Percentiles rank a stretch among this genome's conserved stretches.
Evolutionary conservation across 2,329 filamentous ascomycete genomes (phyloP).

Genomic region (Pestalotiopsis sp.): DNA sequence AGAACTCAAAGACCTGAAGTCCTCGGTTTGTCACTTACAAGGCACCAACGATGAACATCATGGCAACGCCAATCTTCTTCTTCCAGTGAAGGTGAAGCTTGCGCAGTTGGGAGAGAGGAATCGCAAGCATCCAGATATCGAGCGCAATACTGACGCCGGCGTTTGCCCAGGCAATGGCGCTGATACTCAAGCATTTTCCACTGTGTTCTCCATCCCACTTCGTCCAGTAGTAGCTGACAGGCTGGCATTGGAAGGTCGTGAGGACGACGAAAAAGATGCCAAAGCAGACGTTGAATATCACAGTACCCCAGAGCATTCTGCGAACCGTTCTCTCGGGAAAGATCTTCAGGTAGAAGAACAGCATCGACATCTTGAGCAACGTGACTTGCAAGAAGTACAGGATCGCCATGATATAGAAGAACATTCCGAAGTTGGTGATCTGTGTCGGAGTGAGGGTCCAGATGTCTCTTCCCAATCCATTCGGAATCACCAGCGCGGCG

Average conservation of each 20-base stretch:
- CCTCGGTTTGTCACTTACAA: conserved; percentile 26
- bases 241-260: conserved; percentile 41
- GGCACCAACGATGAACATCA: conserved; percentile 46
- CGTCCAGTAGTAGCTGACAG: conserved; percentile 43
- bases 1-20: conserved; percentile 38
- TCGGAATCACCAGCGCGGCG: conserved; percentile 23
- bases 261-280: conserved; percentile 35
- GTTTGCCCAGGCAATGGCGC: conserved; percentile 43
- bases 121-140: conserved; percentile 43
- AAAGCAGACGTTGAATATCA: conserved; percentile 33
- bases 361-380: conserved; percentile 42
- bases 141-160: conserved; percentile 44
- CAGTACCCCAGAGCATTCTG: conserved; percentile 34
- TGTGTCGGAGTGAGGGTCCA: conserved; percentile 32
- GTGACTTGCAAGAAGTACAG: conserved; percentile 42
- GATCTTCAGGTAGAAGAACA: conserved; percentile 46
- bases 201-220: conserved; percentile 42
- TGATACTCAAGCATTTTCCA: conserved; percentile 44
- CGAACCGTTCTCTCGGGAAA: conserved; percentile 36
- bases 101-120: conserved; percentile 46
- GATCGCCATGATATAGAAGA: conserved; percentile 37
- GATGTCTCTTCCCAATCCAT: conserved; percentile 36
- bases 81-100: conserved; percentile 45
- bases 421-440: conserved; percentile 29
- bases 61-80: conserved; percentile 49